Percentiles rank a stretch among this genome's conserved stretches.
Evolutionary conservation across 2,329 filamentous ascomycete genomes (phyloP).

Genomic region (Botrytis fragariae): DNA sequence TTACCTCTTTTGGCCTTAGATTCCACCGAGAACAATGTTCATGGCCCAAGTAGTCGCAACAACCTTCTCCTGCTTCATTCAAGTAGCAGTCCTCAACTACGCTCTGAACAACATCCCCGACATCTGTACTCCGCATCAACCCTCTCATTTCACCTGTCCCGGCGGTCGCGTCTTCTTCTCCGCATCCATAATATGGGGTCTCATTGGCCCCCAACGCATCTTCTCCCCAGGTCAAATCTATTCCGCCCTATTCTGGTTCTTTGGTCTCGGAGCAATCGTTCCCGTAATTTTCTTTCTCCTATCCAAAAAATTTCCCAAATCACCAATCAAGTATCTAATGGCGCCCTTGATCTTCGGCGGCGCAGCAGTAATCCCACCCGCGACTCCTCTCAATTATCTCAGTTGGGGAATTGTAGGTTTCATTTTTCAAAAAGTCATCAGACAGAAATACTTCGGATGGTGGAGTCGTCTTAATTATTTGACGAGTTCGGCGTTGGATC

Average conservation of each 20-base stretch:
- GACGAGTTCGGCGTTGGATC: slow-evolving; percentile 67
- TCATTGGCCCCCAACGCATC: slow-evolving; percentile 61
- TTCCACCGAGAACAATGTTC: slow-evolving; percentile 31
- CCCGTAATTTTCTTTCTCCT: slow-evolving; percentile 31
- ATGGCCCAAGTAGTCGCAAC: slow-evolving; percentile 58
- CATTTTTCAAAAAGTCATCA: slow-evolving; percentile 67
- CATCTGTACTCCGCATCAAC: slow-evolving; percentile 57
- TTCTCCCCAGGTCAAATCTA: slow-evolving; percentile 33
- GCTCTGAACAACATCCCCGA: slow-evolving; percentile 60
- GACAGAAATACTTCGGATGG: slow-evolving; percentile 65
- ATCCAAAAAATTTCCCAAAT: slow-evolving; percentile 58
- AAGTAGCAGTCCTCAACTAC: slow-evolving; percentile 61
- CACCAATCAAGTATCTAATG: slow-evolving; percentile 49
- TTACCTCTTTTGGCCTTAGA: slow-evolving; percentile 24
- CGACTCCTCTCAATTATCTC: slow-evolving; percentile 69
- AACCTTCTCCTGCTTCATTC: slow-evolving; percentile 59
- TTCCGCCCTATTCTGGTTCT: slow-evolving; percentile 36
- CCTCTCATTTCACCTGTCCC: slow-evolving; percentile 55
- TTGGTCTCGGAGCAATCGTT: slow-evolving; percentile 34
- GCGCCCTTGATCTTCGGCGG: slow-evolving; percentile 31
- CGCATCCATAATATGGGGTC: slow-evolving; percentile 72
- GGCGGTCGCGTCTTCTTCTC: slow-evolving; percentile 58
- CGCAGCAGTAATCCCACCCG: slow-evolving; percentile 53
- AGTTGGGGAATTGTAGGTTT: slow-evolving; percentile 66
- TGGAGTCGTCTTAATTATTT: slow-evolving; percentile 79